A percentile compares a stretch with the other conserved stretches of the same genome.
Conservation (phyloP, 2,329 filamentous ascomycete genomes). For the Aotearoamyces nothofagi region DNA sequence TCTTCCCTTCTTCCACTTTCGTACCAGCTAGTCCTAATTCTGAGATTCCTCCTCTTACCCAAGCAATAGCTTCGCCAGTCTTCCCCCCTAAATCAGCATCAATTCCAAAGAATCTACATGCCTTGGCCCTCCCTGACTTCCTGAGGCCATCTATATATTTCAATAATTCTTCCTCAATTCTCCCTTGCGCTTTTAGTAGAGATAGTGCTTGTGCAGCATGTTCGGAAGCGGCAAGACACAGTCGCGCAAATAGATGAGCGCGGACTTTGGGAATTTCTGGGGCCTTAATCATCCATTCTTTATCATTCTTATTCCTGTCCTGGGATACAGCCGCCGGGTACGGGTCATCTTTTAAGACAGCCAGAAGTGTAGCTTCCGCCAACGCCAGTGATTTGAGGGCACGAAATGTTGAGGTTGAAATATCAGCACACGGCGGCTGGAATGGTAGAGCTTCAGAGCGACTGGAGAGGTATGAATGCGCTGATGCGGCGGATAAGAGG, state of each 20-base stretch:
- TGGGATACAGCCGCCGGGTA: constrained; percentile 75
- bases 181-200: constrained; percentile 27
- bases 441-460: constrained; percentile 30
- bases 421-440: constrained; percentile 33
- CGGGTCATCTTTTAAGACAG: constrained; percentile 86
- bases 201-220: constrained; percentile 62
- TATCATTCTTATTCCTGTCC: constrained; percentile 66
- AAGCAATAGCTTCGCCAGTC: constrained; percentile 73
- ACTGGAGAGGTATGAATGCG: constrained; percentile 57
- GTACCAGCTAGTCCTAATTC: constrained; percentile 51
- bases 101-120: constrained; percentile 80
- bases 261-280: constrained; percentile 81
- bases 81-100: constrained; percentile 74
- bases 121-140: constrained; percentile 63
- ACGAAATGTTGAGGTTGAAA: constrained; percentile 34
- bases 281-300: constrained; percentile 92
- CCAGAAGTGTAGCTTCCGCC: constrained; percentile 79
- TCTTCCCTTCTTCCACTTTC: constrained; percentile 32
- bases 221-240: constrained; percentile 79
- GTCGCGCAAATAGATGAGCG: constrained; percentile 70
- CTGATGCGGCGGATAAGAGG: constrained; percentile 62
- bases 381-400: constrained; percentile 53
- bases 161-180: constrained; percentile 48
- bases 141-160: constrained; percentile 65
- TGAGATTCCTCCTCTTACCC: constrained; percentile 63